These are phyloP conservation scores for Tremella mesenterica DNA, from an alignment of 768 basidiomycete species.

Conservation along the genomic window DNA sequence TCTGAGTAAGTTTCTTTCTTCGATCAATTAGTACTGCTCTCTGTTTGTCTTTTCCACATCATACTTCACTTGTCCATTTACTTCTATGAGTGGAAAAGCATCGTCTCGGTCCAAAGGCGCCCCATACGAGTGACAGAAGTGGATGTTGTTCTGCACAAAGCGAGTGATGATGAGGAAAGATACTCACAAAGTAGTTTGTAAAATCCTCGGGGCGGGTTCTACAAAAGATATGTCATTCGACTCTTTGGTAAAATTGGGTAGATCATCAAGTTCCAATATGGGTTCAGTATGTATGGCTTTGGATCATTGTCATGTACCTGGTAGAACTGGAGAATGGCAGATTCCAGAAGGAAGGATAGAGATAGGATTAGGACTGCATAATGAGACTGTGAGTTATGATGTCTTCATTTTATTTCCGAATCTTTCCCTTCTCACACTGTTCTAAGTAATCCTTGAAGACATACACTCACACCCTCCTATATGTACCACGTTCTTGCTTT, in stretches of 20 bases:
- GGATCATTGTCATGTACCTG: constrained; percentile 81
- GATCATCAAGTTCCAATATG: constrained; percentile 58
- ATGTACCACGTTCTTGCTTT: no score
- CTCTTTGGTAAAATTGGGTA: constrained; percentile 59
- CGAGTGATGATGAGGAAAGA: no score
- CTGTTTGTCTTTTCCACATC: constrained; percentile 48
- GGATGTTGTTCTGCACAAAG: no score
- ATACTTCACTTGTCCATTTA: no score
- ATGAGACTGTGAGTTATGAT: constrained; percentile 63
- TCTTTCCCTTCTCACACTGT: background rate
- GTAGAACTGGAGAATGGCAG: constrained; percentile 62
- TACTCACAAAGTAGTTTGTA: constrained; percentile 68
- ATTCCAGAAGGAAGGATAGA: constrained; percentile 59
- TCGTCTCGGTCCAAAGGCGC: no score
- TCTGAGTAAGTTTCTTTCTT: constrained; percentile 20
- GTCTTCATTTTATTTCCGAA: background rate
- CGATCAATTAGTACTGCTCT: background rate
- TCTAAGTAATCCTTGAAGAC: no score
- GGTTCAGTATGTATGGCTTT: constrained; percentile 79
- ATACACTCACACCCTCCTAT: no score
- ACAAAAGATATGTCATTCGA: constrained; percentile 59
- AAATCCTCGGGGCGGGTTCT: constrained; percentile 78
- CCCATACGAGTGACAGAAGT: no score
- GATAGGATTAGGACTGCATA: constrained; percentile 79
- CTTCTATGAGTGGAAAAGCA: no score